Conservation (phyloP, 78 protist species). For the Planoprotostelium fungivorum region DNA sequence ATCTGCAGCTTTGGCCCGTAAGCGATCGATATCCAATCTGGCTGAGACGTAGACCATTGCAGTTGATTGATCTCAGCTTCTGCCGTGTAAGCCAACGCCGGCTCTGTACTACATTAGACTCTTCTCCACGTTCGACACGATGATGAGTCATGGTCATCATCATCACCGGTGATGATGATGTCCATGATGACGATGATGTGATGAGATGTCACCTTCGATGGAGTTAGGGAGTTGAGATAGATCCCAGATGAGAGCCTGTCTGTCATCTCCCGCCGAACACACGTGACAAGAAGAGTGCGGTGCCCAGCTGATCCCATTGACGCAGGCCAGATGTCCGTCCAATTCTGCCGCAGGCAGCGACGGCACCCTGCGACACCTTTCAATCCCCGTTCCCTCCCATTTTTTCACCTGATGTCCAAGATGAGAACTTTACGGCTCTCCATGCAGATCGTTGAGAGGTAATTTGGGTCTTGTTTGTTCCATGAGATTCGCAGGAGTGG, state of each 20-base stretch:
- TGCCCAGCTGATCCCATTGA: conserved; percentile 95
- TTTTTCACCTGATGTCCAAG: conserved; percentile 61
- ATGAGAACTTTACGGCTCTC: conserved; percentile 76
- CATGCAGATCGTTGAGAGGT: conserved; percentile 86
- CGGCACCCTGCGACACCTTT: conserved; percentile 61
- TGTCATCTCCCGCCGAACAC: conserved; percentile 91
- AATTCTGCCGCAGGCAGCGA: conserved; percentile 89
- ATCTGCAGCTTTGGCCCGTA: conserved; percentile 63
- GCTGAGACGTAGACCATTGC: conserved; percentile 82
- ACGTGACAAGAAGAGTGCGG: conserved; percentile 93
- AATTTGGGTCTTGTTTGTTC: conserved; percentile 94
- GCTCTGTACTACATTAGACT: conserved; percentile 58
- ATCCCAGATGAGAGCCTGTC: conserved; percentile 97
- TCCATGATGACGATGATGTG: not conserved
- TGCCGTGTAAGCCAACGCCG: conserved; percentile 81
- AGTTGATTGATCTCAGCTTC: conserved; percentile 77
- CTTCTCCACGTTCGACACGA: too few species aligned
- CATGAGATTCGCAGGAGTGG: conserved; percentile 92
- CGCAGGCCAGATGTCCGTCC: conserved; percentile 62
- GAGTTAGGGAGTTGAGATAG: conserved; percentile 80
- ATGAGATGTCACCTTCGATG: conserved; percentile 52
- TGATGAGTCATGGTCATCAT: too few species aligned
- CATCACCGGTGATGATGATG: too few species aligned
- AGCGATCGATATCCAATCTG: conserved; percentile 91
- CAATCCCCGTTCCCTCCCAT: conserved; percentile 15